Evolutionary conservation across 176 grass and related monocot species (phyloP), one percentile per base, ranked within the genome.

Genomic region (Otatea glauca): DNA sequence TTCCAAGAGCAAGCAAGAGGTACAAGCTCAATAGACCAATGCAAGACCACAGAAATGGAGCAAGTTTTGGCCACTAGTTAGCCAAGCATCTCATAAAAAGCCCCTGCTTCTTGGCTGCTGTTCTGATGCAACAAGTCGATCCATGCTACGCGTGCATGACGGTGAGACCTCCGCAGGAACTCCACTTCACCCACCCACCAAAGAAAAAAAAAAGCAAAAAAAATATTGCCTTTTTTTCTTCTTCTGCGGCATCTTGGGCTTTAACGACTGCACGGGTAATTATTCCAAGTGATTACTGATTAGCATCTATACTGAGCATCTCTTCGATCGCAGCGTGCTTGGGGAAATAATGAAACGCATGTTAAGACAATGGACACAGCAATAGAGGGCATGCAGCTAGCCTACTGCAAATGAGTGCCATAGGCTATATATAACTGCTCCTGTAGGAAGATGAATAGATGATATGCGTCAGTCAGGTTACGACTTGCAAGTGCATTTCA

Each of bases 211-310:
- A 17, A 24, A n/a, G n/a, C n/a, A 20, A 6, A n/a, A 15, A 50
- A 42, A 41, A 8, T 7, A 4, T 15, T 45, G 10, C 32, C 27
- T 14, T 9, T 21, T 65, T 21, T 14, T 49, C 8, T 49, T 64
- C 65, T 11, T 34, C 13, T 7, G 24, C 29, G 20, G 21, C 53
- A 78, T 39, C 27, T 71, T 86, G 27, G 27, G 74, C 74, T 77
- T 78, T 86, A 49, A 65, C 76, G 27, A 41, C 49, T n/a, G 83
- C 74, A 78, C 75, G 42, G 75, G 84, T 62, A 79, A 78, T 79
- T 86, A 85, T 85, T 48, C 50, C 18, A 15, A 17, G 65, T 77
- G 74, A 84, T 67, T 69, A 54, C 9, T 65, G 29, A 47, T 64
- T 77, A 78, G 60, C 12, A 45, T 61, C 39, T 69, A 51, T 39